These are phyloP conservation scores for Cephalotrichum gorgonifer DNA, from an alignment of 2,329 filamentous ascomycete species.

Conservation along the genomic window DNA sequence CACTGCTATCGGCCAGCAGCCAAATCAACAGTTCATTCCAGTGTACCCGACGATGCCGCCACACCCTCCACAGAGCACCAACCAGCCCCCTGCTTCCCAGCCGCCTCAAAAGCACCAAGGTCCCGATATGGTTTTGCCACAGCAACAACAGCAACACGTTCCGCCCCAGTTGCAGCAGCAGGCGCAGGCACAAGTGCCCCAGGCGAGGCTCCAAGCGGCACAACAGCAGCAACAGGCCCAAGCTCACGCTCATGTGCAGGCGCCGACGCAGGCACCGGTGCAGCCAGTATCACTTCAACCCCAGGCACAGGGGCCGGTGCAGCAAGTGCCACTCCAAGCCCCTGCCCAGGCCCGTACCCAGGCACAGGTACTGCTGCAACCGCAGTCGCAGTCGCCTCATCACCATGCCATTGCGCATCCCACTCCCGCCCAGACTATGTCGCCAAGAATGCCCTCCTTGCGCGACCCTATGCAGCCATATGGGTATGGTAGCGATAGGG, in stretches of 20 bases:
- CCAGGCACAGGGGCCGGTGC: slow-evolving; percentile 9
- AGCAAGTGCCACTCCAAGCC: background rate
- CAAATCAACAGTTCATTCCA: slow-evolving; percentile 1
- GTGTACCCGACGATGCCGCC: background rate
- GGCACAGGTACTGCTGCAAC: slow-evolving; percentile 19
- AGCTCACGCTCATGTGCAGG: slow-evolving; percentile 7
- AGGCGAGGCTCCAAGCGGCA: too few species aligned
- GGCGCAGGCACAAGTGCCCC: background rate
- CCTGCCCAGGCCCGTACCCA: slow-evolving; percentile 9
- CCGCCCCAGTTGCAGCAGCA: slow-evolving; percentile 9
- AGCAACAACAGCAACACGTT: slow-evolving; percentile 9
- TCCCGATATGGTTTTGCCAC: background rate
- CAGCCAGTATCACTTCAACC: background rate
- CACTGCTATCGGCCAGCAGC: background rate
- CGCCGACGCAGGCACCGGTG: too few species aligned
- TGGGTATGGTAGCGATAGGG: slow-evolving; percentile 14
- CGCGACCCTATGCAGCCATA: slow-evolving; percentile 32
- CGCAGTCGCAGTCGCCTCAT: slow-evolving; percentile 19
- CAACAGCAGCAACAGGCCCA: slow-evolving; percentile 8
- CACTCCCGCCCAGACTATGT: slow-evolving; percentile 30
- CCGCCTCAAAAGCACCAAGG: background rate
- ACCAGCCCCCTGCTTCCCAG: background rate
- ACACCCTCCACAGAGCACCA: background rate
- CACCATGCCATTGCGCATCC: slow-evolving; percentile 26
- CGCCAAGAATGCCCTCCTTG: slow-evolving; percentile 30